A percentile compares a stretch with the other conserved stretches of the same genome.
These are phyloP conservation scores for Aspergillus puulaauensis DNA, from an alignment of 2,329 filamentous ascomycete genomes.

Conservation along the genomic window DNA sequence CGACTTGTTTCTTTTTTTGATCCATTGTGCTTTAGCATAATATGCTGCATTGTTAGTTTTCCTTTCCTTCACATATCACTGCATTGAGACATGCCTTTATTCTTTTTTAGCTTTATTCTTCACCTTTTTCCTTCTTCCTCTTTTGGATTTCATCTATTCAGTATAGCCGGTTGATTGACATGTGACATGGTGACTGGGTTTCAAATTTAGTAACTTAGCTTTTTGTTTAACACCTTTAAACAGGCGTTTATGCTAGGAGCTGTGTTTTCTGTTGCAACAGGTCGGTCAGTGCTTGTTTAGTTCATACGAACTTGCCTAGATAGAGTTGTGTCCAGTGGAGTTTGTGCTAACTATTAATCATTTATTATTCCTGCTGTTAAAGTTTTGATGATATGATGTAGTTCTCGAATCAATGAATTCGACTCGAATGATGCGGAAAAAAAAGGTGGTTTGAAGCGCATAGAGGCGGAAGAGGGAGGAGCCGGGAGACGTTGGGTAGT, in stretches of 20 bases:
- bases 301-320: neutral
- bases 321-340: constrained; percentile 2
- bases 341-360: neutral
- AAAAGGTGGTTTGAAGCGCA: no score
- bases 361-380: neutral
- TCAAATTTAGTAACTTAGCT: neutral
- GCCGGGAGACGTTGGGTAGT: no score
- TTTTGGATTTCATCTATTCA: neutral
- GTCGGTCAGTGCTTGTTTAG: neutral
- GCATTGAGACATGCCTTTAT: neutral
- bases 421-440: neutral
- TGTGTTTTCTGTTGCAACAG: neutral
- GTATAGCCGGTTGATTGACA: neutral
- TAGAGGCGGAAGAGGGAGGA: neutral
- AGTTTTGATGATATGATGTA: neutral
- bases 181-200: neutral
- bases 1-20: constrained; percentile 3
- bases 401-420: neutral
- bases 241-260: constrained; percentile 1
- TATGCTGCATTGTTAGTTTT: neutral
- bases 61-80: neutral
- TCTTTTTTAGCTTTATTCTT: no score
- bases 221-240: neutral
- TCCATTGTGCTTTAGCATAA: neutral
- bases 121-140: neutral